Conservation (phyloP, 768 basidiomycete species). For the Mycena rosella region DNA sequence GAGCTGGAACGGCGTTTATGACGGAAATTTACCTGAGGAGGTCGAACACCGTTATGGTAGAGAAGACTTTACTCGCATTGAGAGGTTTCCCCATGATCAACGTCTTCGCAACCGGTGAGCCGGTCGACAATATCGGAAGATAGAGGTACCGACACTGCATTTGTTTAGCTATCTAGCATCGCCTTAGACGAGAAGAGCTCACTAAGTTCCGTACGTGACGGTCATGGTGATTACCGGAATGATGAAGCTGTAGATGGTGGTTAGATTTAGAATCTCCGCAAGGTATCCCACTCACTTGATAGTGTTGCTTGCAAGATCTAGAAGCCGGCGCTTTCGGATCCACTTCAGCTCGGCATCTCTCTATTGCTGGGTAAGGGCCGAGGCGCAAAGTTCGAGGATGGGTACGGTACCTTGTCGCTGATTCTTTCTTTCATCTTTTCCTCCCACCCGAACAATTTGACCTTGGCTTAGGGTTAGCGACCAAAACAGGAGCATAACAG, state of each 20-base stretch:
- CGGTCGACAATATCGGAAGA: too few species aligned
- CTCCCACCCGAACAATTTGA: conserved; percentile 72
- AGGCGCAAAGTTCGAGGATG: conserved; percentile 42
- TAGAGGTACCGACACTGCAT: too few species aligned
- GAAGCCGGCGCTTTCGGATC: conserved; percentile 54
- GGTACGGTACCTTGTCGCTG: conserved; percentile 51
- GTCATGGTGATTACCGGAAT: too few species aligned
- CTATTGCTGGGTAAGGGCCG: background rate
- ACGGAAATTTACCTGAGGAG: conserved; percentile 62
- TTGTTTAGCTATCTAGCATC: too few species aligned
- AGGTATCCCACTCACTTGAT: conserved; percentile 11
- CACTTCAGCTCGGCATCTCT: conserved; percentile 61
- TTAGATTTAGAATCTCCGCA: too few species aligned
- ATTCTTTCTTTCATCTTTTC: conserved; percentile 67
- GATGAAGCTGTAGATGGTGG: too few species aligned
- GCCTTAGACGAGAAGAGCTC: too few species aligned
- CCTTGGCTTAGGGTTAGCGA: conserved; percentile 1
- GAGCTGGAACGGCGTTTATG: too few species aligned
- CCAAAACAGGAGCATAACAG: conserved; percentile 43
- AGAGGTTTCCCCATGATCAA: conserved; percentile 54
- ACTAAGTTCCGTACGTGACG: too few species aligned
- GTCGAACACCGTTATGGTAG: conserved; percentile 71
- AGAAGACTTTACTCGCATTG: conserved; percentile 60
- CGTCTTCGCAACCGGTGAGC: conserved; percentile 40
- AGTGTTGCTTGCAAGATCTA: conserved; percentile 52